These are phyloP conservation scores for Talaromyces rugulosus DNA, from an alignment of 2,329 filamentous ascomycete genomes.

Conservation along the genomic window DNA sequence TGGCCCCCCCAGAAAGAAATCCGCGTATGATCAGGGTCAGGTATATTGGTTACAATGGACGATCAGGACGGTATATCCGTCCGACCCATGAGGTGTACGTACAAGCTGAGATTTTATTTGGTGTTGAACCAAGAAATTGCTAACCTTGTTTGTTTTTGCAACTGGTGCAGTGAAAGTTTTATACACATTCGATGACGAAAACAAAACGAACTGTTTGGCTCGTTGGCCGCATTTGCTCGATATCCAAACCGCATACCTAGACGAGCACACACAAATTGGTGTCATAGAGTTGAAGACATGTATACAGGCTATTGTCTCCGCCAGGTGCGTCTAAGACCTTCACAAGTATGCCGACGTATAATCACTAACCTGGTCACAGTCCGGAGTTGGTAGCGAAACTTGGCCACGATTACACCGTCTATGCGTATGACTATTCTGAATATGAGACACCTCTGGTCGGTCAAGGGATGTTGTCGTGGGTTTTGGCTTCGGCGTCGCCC, in stretches of 20 bases:
- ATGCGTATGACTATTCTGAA: constrained; percentile 95
- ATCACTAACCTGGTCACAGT: constrained; percentile 45
- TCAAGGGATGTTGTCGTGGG: constrained; percentile 89
- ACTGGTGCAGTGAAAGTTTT: constrained; percentile 75
- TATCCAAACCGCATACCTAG: constrained; percentile 74
- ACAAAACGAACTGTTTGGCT: constrained; percentile 84
- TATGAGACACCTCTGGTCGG: constrained; percentile 89
- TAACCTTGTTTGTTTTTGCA: constrained; percentile 10
- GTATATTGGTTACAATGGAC: constrained; percentile 32
- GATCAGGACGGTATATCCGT: constrained; percentile 53
- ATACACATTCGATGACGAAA: constrained; percentile 90
- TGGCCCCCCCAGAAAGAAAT: neutral
- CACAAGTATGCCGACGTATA: neutral
- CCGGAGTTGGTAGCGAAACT: constrained; percentile 76
- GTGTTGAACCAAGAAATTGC: constrained; percentile 6
- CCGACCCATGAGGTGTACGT: constrained; percentile 65
- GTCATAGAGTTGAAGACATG: constrained; percentile 84
- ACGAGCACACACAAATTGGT: constrained; percentile 77
- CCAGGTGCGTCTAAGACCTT: constrained; percentile 44
- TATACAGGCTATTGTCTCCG: constrained; percentile 71
- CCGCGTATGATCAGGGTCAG: constrained; percentile 14
- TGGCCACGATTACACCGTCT: constrained; percentile 86
- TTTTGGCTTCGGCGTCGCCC: constrained; percentile 60
- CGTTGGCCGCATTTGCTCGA: constrained; percentile 74
- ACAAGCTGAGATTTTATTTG: constrained; percentile 8